A percentile compares a stretch with the other conserved stretches of the same genome.
Conservation (phyloP, 2,329 filamentous ascomycete species). For the Fusarium sp. region DNA sequence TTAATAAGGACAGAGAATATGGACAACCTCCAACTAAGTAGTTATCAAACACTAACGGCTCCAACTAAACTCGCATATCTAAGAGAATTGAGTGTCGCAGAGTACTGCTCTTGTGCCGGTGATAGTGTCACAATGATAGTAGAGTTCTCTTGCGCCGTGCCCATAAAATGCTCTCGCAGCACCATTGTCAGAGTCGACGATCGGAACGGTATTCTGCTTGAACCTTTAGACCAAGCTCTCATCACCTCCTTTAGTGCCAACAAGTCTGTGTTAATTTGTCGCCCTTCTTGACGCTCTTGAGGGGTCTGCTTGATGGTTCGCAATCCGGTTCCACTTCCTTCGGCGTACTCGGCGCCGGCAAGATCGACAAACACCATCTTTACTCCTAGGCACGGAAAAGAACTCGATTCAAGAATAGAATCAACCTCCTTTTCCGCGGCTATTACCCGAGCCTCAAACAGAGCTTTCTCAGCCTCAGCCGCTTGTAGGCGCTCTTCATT, state of each 20-base stretch:
- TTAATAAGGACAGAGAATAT: too few relatives aligned
- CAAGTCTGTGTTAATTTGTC: background rate
- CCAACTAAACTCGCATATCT: background rate
- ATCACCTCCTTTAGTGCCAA: constrained; percentile 1
- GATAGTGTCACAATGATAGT: background rate
- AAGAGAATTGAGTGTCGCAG: background rate
- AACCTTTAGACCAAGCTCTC: background rate
- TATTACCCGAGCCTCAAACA: background rate
- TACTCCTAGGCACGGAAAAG: background rate
- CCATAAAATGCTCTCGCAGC: background rate
- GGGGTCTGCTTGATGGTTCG: background rate
- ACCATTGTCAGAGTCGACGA: background rate
- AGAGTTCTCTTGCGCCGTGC: background rate
- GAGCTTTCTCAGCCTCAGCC: background rate
- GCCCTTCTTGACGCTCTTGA: background rate
- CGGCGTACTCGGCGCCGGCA: background rate
- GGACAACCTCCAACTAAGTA: too few relatives aligned
- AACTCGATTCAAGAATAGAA: background rate
- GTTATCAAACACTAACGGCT: background rate
- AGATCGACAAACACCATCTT: constrained; percentile 3
- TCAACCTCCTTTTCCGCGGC: background rate
- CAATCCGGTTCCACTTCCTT: background rate
- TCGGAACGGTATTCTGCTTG: background rate
- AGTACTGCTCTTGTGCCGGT: background rate
- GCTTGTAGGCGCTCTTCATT: background rate